Evolutionary conservation across 768 basidiomycete genomes (phyloP).

Genomic region (Obba rivulosa): DNA sequence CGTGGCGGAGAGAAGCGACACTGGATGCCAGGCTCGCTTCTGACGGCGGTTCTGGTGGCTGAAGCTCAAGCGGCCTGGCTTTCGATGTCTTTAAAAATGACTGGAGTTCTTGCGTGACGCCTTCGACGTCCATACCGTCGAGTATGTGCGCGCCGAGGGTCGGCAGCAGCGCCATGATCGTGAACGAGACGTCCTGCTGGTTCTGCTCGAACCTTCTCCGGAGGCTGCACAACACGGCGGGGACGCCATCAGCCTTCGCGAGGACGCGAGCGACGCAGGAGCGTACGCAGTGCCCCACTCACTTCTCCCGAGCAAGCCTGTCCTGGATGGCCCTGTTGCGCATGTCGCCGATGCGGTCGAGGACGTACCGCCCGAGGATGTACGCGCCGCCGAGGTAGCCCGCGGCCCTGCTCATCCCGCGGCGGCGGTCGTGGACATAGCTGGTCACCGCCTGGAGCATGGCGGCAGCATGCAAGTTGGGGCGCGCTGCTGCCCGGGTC

Average conservation of each 20-base stretch:
- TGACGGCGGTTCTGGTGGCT: constrained; percentile 8
- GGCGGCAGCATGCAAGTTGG: constrained; percentile 11
- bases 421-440: constrained; percentile 46
- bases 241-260: background rate
- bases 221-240: constrained; percentile 40
- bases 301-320: constrained; percentile 64
- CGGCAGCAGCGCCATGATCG: constrained; percentile 63
- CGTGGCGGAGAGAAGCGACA: constrained; percentile 26
- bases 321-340: constrained; percentile 58
- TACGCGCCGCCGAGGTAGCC: constrained; percentile 59
- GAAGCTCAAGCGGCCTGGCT: constrained; percentile 1
- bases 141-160: constrained; percentile 61
- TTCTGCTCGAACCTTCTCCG: constrained; percentile 70
- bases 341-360: constrained; percentile 58
- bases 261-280: background rate
- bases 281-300: constrained; percentile 26
- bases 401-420: constrained; percentile 41
- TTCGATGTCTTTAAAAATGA: constrained; percentile 33
- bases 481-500: constrained; percentile 3
- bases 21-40: constrained; percentile 30
- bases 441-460: constrained; percentile 39
- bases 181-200: constrained; percentile 73
- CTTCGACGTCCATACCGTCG: constrained; percentile 74
- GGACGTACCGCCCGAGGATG: constrained; percentile 53
- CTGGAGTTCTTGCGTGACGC: constrained; percentile 53